Percentiles rank a stretch among this genome's conserved stretches.
Conservation (phyloP, 371 early-diverging fungal genomes). For the Blastocladiella emersonii region DNA sequence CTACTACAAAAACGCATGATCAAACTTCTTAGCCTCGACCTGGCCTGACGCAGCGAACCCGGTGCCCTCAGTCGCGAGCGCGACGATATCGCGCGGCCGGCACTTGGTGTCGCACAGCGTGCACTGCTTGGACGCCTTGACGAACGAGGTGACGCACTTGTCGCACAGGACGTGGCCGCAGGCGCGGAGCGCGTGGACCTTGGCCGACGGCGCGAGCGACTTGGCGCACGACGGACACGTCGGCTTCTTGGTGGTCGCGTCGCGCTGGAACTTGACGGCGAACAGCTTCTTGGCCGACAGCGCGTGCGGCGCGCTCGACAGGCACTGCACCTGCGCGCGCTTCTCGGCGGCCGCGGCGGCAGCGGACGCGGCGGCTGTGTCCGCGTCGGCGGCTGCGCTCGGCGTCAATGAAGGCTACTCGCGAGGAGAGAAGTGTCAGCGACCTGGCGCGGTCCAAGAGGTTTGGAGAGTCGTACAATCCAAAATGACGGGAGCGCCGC, state of each 20-base stretch:
- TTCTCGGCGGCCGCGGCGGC: not conserved
- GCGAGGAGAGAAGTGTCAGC: not conserved
- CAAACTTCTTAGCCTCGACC: too few relatives aligned
- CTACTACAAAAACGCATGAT: too few relatives aligned
- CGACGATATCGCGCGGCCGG: constrained; percentile 43
- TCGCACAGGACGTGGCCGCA: constrained; percentile 86
- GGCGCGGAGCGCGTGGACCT: constrained; percentile 51
- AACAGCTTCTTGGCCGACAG: constrained; percentile 44
- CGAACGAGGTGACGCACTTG: constrained; percentile 60
- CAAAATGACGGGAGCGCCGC: constrained; percentile 58
- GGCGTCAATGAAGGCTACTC: not conserved
- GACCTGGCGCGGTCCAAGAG: not conserved
- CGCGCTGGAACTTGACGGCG: constrained; percentile 48
- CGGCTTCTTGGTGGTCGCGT: constrained; percentile 18
- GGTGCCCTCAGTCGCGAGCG: constrained; percentile 60
- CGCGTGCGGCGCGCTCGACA: not conserved
- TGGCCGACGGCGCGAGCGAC: constrained; percentile 53
- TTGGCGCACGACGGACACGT: constrained; percentile 79
- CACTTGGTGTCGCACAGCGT: constrained; percentile 64
- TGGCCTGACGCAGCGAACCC: too few relatives aligned
- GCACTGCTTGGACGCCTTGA: constrained; percentile 53
- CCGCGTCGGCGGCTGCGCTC: not conserved
- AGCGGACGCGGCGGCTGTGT: too few relatives aligned
- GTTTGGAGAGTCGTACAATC: constrained; percentile 37
- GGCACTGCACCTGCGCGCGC: not conserved